These are phyloP conservation scores for Lumnitzera littorea DNA, from an alignment of 345 rosid species.

Conservation along the genomic window DNA sequence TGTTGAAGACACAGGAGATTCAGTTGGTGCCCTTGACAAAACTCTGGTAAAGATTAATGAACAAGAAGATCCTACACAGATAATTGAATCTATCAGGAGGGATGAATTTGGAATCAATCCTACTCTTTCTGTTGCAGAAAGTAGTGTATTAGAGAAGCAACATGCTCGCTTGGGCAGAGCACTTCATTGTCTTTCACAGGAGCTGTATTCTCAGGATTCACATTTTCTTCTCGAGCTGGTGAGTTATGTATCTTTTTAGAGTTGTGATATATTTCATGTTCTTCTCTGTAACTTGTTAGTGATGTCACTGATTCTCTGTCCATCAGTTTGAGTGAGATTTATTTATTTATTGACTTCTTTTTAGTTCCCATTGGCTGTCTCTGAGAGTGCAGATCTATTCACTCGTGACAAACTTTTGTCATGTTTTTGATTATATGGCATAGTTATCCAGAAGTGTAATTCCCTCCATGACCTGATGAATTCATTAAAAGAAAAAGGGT, in stretches of 20 bases:
- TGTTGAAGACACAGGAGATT: conserved; percentile 13
- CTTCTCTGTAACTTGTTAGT: no score
- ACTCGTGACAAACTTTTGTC: no score
- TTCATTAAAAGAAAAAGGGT: no score
- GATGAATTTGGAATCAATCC: conserved; percentile 86
- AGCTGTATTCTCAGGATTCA: conserved; percentile 93
- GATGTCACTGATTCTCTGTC: no score
- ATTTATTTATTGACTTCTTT: no score
- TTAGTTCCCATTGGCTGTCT: no score
- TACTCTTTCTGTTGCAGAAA: conserved; percentile 55
- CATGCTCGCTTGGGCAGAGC: conserved; percentile 99
- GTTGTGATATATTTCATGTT: no score
- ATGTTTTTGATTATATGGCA: no score
- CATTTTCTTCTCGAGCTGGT: conserved; percentile 99
- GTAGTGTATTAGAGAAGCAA: conserved; percentile 73
- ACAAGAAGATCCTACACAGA: conserved; percentile 32
- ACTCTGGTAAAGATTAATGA: conserved; percentile 20
- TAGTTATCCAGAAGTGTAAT: no score
- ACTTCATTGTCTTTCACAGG: conserved; percentile 95
- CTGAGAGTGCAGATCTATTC: no score
- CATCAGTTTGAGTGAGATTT: no score
- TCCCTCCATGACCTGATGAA: no score
- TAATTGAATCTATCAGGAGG: conserved; percentile 73
- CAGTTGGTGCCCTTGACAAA: conserved; percentile 13
- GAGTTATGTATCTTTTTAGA: conserved; percentile 13